Conservation (phyloP, 352 stramenopile genomes). For the Globisporangium megalacanthum region DNA sequence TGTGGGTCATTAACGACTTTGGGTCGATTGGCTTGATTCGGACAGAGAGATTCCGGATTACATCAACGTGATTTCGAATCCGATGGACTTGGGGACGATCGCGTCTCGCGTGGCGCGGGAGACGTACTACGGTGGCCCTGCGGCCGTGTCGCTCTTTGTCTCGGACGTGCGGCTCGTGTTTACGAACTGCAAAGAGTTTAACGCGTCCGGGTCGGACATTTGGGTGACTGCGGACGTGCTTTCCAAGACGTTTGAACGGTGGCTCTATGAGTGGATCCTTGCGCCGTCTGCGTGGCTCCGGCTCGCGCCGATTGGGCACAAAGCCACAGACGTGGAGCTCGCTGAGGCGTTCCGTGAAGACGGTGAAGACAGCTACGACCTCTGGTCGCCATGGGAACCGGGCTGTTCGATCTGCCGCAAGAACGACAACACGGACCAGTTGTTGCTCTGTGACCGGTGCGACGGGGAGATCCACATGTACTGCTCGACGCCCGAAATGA, state of each 20-base stretch:
- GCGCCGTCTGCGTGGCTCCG: conserved; percentile 77
- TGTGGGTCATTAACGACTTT: neutral
- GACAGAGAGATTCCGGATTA: conserved; percentile 74
- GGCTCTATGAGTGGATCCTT: conserved; percentile 84
- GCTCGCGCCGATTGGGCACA: conserved; percentile 42
- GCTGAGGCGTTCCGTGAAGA: conserved; percentile 57
- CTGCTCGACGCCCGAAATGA: conserved; percentile 66
- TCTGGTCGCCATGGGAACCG: conserved; percentile 72
- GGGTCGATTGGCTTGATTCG: neutral
- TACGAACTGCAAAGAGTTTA: conserved; percentile 85
- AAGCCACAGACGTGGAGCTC: conserved; percentile 38
- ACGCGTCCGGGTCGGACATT: conserved; percentile 77
- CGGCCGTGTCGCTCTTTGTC: conserved; percentile 67
- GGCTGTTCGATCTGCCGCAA: conserved; percentile 74
- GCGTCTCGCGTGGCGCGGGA: conserved; percentile 56
- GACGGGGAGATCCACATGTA: conserved; percentile 87
- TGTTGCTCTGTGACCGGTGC: conserved; percentile 83
- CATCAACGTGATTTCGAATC: conserved; percentile 82
- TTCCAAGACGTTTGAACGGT: conserved; percentile 79
- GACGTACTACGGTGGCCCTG: conserved; percentile 79
- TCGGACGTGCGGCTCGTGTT: conserved; percentile 85
- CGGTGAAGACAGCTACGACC: conserved; percentile 57
- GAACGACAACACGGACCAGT: conserved; percentile 69
- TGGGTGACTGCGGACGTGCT: conserved; percentile 67
- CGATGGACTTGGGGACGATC: conserved; percentile 87